Evolutionary conservation across 139 green algal genomes (phyloP), one percentile per base, ranked within the genome.

Genomic region (Chlamydomonas incerta): DNA sequence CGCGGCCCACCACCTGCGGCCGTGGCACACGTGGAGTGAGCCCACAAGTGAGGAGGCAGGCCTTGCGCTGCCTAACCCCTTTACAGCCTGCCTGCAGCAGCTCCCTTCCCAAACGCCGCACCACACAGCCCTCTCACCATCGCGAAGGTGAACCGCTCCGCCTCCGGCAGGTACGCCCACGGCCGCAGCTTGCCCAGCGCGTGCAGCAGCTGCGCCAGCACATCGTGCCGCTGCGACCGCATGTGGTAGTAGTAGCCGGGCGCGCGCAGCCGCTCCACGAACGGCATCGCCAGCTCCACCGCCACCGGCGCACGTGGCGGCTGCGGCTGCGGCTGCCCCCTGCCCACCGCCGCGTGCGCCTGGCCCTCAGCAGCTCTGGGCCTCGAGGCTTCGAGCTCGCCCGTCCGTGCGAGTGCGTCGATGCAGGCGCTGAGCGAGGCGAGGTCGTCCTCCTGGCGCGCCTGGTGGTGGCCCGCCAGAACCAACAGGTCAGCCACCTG

Each of bases 181-280:
- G 31, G 15, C 66, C 31, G 52, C 52, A 81, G 55, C 74, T 69
- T 68, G 1, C 74, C 55, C 31, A 81, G 10, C 55, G 52, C 55
- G 20, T 31, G 4, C 74, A 81, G 50, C 50, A 81, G 31, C 50
- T 15, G 8, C 9, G 69, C 31, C 21, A 81, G 55, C 14, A 52
- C 31, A 6, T 17, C 74, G 10, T 52, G 31, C 50, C 15, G 55
- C 34, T 81, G 74, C 41, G 14, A 26, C 15, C 33, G 55, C 74
- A 81, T 21, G 5, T 55, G n/a, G 31, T 66, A 81, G 31, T 66
- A 81, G 34, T 81, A 81, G 74, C 17, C 10, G 10, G 74, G 55
- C 9, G 63, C 52, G 4, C 52, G 74, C 5, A 81, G 74, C 3
- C 55, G 52, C 55, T 11, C 31, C 1, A 69, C 55, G 52, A 81